Percentiles rank a stretch among this genome's conserved stretches.
These are phyloP conservation scores for Vickermania ingenoplastis DNA, from an alignment of 208 protist genomes.

Conservation along the genomic window DNA sequence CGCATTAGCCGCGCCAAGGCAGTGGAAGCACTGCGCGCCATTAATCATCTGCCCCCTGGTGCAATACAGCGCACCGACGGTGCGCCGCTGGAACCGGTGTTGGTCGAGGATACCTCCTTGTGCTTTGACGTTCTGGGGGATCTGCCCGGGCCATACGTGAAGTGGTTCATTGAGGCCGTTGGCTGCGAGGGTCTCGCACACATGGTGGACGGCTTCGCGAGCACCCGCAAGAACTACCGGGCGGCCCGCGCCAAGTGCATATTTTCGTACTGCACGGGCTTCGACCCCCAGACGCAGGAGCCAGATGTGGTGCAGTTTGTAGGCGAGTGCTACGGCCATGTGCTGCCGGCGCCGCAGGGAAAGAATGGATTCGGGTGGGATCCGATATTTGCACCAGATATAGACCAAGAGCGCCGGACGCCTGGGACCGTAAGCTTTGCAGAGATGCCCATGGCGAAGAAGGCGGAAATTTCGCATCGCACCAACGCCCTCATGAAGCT, in stretches of 20 bases:
- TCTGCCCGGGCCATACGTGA: constrained; percentile 97
- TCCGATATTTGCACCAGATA: constrained; percentile 92
- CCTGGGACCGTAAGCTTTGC: too few relatives aligned
- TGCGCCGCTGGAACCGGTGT: too few relatives aligned
- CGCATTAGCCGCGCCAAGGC: constrained; percentile 93
- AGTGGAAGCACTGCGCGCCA: constrained; percentile 56
- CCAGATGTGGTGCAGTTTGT: constrained; percentile 66
- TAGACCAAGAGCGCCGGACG: constrained; percentile 60
- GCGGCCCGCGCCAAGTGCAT: constrained; percentile 76
- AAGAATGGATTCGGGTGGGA: constrained; percentile 92
- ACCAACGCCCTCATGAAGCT: constrained; percentile 52
- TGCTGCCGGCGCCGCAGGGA: constrained; percentile 65
- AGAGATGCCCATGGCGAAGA: constrained; percentile 78
- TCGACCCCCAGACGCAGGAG: too few relatives aligned
- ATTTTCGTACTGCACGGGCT: constrained; percentile 37
- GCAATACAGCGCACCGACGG: background rate
- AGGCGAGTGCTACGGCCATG: constrained; percentile 46
- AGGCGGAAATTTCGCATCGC: constrained; percentile 95
- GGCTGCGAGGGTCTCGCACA: constrained; percentile 88
- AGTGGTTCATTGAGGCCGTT: constrained; percentile 95
- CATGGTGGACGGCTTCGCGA: constrained; percentile 83
- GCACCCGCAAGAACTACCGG: constrained; percentile 24
- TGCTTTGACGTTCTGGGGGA: constrained; percentile 95
- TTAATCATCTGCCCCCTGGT: constrained; percentile 12
- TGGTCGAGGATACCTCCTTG: constrained; percentile 97